These are phyloP conservation scores for Tetradesmus obliquus DNA, from an alignment of 139 green algal species.

Conservation along the genomic window DNA sequence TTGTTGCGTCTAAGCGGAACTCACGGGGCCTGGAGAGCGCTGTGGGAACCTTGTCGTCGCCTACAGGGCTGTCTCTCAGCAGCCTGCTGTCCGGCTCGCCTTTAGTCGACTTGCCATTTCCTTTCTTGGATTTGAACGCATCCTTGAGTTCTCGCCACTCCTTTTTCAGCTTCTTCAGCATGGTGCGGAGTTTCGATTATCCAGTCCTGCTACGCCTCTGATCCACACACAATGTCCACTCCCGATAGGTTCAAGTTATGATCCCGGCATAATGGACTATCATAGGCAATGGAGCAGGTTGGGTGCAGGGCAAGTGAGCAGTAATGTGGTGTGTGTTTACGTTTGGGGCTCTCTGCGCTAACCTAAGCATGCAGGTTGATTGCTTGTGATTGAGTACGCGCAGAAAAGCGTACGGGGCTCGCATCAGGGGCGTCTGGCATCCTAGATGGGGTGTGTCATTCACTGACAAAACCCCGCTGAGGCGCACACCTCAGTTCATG, in stretches of 20 bases:
- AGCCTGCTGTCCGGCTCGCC: background rate
- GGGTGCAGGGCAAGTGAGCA: background rate
- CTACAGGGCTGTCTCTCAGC: background rate
- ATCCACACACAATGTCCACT: background rate
- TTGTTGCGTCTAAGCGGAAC: background rate
- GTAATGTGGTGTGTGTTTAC: background rate
- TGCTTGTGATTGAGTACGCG: background rate
- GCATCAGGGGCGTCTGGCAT: background rate
- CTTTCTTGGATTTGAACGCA: background rate
- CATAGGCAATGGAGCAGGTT: background rate
- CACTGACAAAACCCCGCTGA: background rate
- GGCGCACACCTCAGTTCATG: too few relatives aligned
- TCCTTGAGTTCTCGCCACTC: background rate
- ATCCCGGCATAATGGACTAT: background rate
- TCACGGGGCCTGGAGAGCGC: conserved; percentile 10
- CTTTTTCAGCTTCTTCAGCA: background rate
- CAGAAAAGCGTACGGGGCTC: background rate
- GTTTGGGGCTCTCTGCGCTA: background rate
- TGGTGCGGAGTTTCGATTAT: background rate
- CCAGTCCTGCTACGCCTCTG: background rate
- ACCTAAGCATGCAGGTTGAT: background rate
- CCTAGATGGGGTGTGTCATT: background rate
- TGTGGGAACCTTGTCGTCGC: background rate
- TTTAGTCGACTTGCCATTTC: background rate
- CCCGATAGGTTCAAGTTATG: background rate